Percentiles rank a stretch among this genome's conserved stretches.
phyloP scores from a whole-genome alignment of 2,329 filamentous ascomycete genomes.

The Karstenula rhodostoma region DNA sequence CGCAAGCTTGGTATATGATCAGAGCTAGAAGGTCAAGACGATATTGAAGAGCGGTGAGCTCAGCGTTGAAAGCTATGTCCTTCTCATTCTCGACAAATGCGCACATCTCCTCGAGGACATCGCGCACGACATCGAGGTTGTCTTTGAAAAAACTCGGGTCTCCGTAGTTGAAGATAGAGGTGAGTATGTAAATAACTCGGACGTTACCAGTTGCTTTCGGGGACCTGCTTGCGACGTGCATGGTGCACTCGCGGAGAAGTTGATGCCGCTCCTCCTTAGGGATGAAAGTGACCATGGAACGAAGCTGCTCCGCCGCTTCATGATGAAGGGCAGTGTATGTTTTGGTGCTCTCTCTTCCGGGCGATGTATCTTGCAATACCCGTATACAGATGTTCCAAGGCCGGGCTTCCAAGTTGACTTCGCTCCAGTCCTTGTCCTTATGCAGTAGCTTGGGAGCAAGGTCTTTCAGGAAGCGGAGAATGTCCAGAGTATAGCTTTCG shows the following conservation, averaged over 20 bases:
- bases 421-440: slow-evolving; percentile 25
- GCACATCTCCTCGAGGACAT: slow-evolving; percentile 51
- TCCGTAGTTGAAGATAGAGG: slow-evolving; percentile 13
- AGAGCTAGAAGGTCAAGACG: slow-evolving; percentile 63
- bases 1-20: slow-evolving; percentile 69
- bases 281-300: slow-evolving; percentile 65
- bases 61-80: slow-evolving; percentile 19
- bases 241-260: slow-evolving; percentile 72
- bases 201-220: slow-evolving; percentile 75
- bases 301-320: slow-evolving; percentile 69
- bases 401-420: slow-evolving; percentile 37
- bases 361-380: slow-evolving; percentile 75
- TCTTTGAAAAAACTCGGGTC: slow-evolving; percentile 37
- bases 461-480: slow-evolving; percentile 41
- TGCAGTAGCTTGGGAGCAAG: slow-evolving; percentile 31
- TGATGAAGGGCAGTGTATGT: slow-evolving; percentile 69
- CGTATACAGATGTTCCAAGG: slow-evolving; percentile 68
- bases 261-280: slow-evolving; percentile 65
- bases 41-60: slow-evolving; percentile 38
- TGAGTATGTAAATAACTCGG: slow-evolving; percentile 61
- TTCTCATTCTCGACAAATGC: slow-evolving; percentile 40
- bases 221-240: slow-evolving; percentile 71
- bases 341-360: slow-evolving; percentile 62
- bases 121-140: slow-evolving; percentile 34
- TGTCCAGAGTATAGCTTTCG: slow-evolving; percentile 39